Conservation (phyloP, 2,329 filamentous ascomycete genomes). For the Alternaria conjuncta region DNA sequence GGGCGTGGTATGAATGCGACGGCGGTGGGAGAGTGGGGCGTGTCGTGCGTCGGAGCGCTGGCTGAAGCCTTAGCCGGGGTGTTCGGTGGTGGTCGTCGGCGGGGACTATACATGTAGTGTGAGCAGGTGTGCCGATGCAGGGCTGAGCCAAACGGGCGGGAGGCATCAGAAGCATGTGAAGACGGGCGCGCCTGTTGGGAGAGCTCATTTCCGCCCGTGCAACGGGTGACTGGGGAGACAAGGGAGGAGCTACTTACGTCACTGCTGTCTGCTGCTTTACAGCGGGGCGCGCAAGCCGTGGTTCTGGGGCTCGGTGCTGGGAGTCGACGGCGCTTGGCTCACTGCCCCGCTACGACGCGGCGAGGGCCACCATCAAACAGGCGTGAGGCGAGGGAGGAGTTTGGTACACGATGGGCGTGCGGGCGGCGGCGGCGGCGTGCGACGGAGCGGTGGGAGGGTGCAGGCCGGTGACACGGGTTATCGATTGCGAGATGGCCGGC, state of each 20-base stretch:
- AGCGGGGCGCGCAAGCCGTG: conserved; percentile 17
- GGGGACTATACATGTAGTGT: conserved; percentile 6
- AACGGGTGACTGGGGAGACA: neutral
- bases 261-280: conserved; percentile 7
- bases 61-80: conserved; percentile 7
- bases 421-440: neutral
- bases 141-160: conserved; percentile 2
- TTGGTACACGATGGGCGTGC: neutral
- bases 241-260: conserved; percentile 11
- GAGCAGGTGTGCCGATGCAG: conserved; percentile 15
- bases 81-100: neutral
- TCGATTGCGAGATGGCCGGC: conserved; percentile 9
- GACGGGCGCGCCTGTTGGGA: neutral
- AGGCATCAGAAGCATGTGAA: conserved; percentile 5
- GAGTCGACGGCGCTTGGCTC: conserved; percentile 12
- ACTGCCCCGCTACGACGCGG: conserved; percentile 25
- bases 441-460: conserved; percentile 9
- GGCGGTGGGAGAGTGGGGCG: neutral
- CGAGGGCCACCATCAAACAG: conserved; percentile 17
- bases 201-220: neutral
- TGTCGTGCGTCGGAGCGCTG: neutral
- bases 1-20: conserved; percentile 5
- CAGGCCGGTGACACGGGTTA: conserved; percentile 1
- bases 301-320: conserved; percentile 3
- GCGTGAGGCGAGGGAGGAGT: neutral